These are phyloP conservation scores for Fusarium pseudograminearum DNA, from an alignment of 2,329 filamentous ascomycete species.

Conservation along the genomic window DNA sequence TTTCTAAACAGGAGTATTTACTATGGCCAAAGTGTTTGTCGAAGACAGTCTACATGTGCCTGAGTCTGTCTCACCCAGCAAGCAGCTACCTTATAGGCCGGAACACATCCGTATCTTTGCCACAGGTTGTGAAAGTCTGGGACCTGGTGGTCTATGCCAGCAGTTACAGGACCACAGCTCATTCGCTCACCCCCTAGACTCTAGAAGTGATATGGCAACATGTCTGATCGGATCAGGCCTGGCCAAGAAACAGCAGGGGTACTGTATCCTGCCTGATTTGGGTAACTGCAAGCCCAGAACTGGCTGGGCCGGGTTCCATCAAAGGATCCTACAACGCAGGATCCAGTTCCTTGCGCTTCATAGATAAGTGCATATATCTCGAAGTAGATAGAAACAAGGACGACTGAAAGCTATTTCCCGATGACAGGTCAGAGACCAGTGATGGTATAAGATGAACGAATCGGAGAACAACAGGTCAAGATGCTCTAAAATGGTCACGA, in stretches of 20 bases:
- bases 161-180: background rate
- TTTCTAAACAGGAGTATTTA: too few relatives aligned
- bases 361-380: background rate
- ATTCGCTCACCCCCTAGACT: background rate
- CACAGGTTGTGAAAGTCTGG: too few relatives aligned
- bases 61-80: too few relatives aligned
- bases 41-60: too few relatives aligned
- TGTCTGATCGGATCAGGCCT: background rate
- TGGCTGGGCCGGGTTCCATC: background rate
- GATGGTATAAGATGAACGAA: background rate
- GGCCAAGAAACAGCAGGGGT: background rate
- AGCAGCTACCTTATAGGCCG: too few relatives aligned
- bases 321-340: background rate
- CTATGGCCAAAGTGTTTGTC: too few relatives aligned
- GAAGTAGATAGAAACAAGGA: background rate
- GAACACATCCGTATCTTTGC: too few relatives aligned
- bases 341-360: background rate
- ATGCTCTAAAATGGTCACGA: background rate
- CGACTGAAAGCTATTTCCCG: background rate
- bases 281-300: background rate
- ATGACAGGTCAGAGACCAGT: background rate
- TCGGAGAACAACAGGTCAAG: background rate
- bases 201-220: constrained; percentile 1
- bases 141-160: too few relatives aligned
- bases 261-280: constrained; percentile 6